Evolutionary conservation across 169 alveolate genomes (phyloP).

Genomic region (Plasmodium ovale): DNA sequence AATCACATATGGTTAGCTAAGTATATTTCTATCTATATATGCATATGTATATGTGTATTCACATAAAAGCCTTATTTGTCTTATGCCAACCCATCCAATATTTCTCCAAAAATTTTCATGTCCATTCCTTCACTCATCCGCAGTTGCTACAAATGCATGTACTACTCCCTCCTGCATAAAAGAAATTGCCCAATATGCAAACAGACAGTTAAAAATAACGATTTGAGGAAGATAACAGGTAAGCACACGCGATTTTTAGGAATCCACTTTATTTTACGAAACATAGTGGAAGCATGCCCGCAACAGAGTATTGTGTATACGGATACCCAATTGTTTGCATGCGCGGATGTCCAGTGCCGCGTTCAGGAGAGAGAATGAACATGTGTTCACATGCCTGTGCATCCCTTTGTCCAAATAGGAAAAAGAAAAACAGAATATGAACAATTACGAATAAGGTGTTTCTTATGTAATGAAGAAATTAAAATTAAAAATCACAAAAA

Average conservation of each 20-base stretch:
- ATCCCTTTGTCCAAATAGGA: conserved; percentile 8
- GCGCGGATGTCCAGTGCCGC: too few relatives aligned
- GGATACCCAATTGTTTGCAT: too few relatives aligned
- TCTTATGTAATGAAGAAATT: conserved; percentile 39
- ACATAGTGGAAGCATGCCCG: too few relatives aligned
- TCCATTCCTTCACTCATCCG: not conserved
- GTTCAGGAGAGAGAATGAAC: too few relatives aligned
- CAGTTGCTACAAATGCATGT: conserved; percentile 74
- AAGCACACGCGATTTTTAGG: too few relatives aligned
- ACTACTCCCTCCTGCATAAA: conserved; percentile 66
- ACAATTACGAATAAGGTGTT: conserved; percentile 56
- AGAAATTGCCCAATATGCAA: conserved; percentile 71
- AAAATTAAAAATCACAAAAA: conserved; percentile 52
- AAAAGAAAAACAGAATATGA: conserved; percentile 61
- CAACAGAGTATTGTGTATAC: too few relatives aligned
- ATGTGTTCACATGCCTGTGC: not conserved
- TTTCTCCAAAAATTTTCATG: not conserved
- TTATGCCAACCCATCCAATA: not conserved
- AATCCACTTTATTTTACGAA: too few relatives aligned
- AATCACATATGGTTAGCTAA: conserved; percentile 71
- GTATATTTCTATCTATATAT: not conserved
- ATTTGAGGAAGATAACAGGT: conserved; percentile 66
- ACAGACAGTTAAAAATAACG: conserved; percentile 30
- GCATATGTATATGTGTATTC: not conserved
- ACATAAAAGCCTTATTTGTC: not conserved